phyloP scores from a whole-genome alignment of 208 protist genomes.

The Trypanosoma cruzi region DNA sequence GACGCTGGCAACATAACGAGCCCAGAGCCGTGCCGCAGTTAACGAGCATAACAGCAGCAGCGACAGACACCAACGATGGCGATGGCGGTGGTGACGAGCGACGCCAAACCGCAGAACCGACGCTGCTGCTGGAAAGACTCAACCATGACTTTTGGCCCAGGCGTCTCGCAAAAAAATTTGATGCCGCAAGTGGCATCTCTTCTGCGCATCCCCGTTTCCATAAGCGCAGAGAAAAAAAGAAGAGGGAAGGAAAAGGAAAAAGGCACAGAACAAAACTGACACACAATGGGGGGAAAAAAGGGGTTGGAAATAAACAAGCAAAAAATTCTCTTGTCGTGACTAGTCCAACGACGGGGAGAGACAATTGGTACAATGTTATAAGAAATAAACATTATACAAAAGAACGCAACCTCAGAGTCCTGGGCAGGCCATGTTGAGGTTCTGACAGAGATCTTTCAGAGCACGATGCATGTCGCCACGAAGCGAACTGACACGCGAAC shows the following conservation, averaged over 20 bases:
- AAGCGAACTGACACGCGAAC: conserved; percentile 47
- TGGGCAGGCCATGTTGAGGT: conserved; percentile 74
- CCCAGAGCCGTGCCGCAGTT: neutral
- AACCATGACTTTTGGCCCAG: neutral
- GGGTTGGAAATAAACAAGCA: too few relatives aligned
- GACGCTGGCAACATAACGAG: conserved; percentile 8
- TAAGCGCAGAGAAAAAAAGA: too few relatives aligned
- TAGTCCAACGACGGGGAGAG: neutral
- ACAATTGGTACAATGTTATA: neutral
- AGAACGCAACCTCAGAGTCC: conserved; percentile 23
- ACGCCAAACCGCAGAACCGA: neutral
- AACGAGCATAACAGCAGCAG: neutral
- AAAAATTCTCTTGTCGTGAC: too few relatives aligned
- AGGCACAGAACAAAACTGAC: too few relatives aligned
- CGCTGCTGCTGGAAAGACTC: neutral
- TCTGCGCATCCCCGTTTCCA: neutral
- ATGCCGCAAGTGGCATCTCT: neutral
- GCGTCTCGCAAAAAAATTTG: neutral
- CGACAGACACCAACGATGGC: neutral
- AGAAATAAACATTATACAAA: conserved; percentile 21
- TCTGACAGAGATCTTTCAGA: conserved; percentile 56
- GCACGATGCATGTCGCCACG: conserved; percentile 68
- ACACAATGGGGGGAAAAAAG: too few relatives aligned
- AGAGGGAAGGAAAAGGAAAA: too few relatives aligned
- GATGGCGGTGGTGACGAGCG: neutral